Conservation (phyloP, 1,139 yeast species). For the Geotrichum bryndzae region DNA sequence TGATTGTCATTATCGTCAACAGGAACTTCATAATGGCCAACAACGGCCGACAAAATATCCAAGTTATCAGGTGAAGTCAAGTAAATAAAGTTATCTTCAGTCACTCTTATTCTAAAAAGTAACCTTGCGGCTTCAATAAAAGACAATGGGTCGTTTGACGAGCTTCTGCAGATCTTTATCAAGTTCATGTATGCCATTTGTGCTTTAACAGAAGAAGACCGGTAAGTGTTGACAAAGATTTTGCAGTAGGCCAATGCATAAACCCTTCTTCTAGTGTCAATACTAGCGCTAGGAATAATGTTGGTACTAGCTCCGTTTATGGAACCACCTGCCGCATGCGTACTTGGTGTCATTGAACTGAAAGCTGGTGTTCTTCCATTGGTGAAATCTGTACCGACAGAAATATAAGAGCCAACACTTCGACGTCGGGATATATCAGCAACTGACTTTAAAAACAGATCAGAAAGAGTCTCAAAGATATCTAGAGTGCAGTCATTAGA, state of each 20-base stretch:
- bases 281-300: background rate
- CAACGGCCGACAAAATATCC: slow-evolving; percentile 58
- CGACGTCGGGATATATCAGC: slow-evolving; percentile 4
- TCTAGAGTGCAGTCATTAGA: slow-evolving; percentile 6
- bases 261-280: slow-evolving; percentile 8
- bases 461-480: slow-evolving; percentile 5
- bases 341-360: slow-evolving; percentile 9
- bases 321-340: background rate
- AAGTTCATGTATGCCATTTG: slow-evolving; percentile 24
- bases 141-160: slow-evolving; percentile 27
- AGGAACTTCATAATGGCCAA: slow-evolving; percentile 42
- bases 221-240: slow-evolving; percentile 25
- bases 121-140: slow-evolving; percentile 49
- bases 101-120: slow-evolving; percentile 50
- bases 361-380: slow-evolving; percentile 1
- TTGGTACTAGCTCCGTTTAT: slow-evolving; percentile 5
- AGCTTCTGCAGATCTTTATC: slow-evolving; percentile 24
- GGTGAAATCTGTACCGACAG: slow-evolving; percentile 10
- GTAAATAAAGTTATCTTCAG: slow-evolving; percentile 44
- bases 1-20: background rate
- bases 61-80: slow-evolving; percentile 55
- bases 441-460: background rate
- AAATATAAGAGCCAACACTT: slow-evolving; percentile 5
- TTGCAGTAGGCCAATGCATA: slow-evolving; percentile 25
- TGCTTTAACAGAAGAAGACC: slow-evolving; percentile 19